phyloP scores from a whole-genome alignment of 164 flowering plant species.

The Macadamia tetraphylla region DNA sequence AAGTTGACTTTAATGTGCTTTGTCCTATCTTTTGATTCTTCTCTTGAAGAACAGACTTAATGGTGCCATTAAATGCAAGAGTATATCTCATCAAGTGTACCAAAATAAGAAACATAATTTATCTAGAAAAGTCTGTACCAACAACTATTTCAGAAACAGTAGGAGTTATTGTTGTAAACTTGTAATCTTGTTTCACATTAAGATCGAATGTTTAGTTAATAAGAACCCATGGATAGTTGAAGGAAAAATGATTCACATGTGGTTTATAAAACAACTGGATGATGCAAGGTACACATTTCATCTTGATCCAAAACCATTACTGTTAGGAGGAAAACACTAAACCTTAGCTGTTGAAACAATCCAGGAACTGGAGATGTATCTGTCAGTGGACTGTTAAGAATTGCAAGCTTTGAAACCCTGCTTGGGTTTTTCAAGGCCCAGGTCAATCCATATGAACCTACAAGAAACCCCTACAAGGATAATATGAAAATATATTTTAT shows the following conservation, averaged over 20 bases:
- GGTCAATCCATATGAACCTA: constrained; percentile 95
- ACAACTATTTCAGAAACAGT: not conserved
- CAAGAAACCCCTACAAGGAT: constrained; percentile 77
- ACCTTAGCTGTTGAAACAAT: constrained; percentile 89
- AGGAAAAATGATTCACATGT: not conserved
- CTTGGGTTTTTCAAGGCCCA: constrained; percentile 88
- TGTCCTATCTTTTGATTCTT: not conserved
- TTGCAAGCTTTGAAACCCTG: constrained; percentile 64
- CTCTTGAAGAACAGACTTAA: not conserved
- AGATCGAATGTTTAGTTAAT: not conserved
- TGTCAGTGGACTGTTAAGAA: constrained; percentile 80
- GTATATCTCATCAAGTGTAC: not conserved
- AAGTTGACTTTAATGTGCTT: not conserved
- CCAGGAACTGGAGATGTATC: constrained; percentile 80
- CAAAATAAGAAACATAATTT: not conserved
- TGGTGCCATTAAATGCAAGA: too few species aligned
- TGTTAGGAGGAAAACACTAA: constrained; percentile 1
- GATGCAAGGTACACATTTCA: not conserved
- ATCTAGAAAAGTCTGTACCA: not conserved
- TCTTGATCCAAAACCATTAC: not conserved
- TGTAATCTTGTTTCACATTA: not conserved
- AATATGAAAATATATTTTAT: constrained; percentile 1
- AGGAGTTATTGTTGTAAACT: not conserved
- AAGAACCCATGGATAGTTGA: not conserved
- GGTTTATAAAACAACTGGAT: not conserved